Conservation (phyloP, 768 basidiomycete species). For the Lentinus brumalis region DNA sequence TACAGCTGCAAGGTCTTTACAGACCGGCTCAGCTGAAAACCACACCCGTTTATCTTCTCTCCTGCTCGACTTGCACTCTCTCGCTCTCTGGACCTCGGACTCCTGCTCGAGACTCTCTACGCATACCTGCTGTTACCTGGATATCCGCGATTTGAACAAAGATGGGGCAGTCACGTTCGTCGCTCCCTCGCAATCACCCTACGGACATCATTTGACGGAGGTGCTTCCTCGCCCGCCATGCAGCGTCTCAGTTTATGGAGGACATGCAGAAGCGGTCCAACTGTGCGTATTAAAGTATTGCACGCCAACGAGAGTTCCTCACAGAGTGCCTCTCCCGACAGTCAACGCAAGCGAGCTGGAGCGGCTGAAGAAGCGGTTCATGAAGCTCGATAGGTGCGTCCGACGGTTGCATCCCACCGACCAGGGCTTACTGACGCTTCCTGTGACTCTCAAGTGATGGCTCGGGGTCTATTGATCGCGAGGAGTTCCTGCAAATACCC, state of each 20-base stretch:
- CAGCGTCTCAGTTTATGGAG: constrained; percentile 94
- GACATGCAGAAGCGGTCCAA: constrained; percentile 98
- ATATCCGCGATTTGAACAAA: constrained; percentile 24
- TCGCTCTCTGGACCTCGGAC: constrained; percentile 1
- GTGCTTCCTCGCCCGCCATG: constrained; percentile 12
- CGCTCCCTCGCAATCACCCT: constrained; percentile 6
- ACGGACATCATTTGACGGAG: constrained; percentile 8
- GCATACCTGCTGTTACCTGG: not conserved
- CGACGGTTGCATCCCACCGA: not conserved
- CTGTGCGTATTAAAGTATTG: constrained; percentile 59
- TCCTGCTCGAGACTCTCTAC: not conserved
- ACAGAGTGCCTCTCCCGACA: constrained; percentile 32
- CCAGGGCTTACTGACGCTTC: not conserved
- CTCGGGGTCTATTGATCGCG: constrained; percentile 96
- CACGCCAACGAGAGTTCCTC: not conserved
- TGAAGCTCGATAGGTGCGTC: constrained; percentile 93
- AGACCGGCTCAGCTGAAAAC: not conserved
- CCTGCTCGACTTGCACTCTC: constrained; percentile 1
- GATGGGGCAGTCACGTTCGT: constrained; percentile 88
- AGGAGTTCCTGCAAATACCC: constrained; percentile 98
- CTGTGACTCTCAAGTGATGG: constrained; percentile 66
- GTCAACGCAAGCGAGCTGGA: constrained; percentile 95
- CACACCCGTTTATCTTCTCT: constrained; percentile 7
- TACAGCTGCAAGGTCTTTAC: constrained; percentile 7
- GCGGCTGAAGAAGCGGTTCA: constrained; percentile 96